Evolutionary conservation across 495 filamentous ascomycete genomes (phyloP), one percentile per base, ranked within the genome.

Genomic region (Penicillium simplicissimum): DNA sequence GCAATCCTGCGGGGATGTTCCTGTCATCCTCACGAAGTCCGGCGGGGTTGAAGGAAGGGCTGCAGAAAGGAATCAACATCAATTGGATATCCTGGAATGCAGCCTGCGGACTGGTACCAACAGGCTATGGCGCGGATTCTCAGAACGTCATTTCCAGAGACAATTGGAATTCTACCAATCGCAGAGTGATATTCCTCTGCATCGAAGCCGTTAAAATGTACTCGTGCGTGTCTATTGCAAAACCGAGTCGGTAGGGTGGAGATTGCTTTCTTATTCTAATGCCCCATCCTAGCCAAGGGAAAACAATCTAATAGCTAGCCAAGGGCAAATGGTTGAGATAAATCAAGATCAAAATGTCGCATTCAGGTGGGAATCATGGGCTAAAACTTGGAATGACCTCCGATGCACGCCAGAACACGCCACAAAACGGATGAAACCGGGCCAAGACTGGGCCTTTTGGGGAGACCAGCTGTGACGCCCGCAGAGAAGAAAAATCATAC

Each of bases 341-440:
- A 23, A 13, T 45, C 17, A 56, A 49, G 57, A 33, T 63, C 55
- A 54, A 33, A 40, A 49, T 59, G 35, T 49, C 65, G 43, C 63
- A 66, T 65, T 69, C 60, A 67, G 59, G 52, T 63, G 63, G 65
- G 67, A 67, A 70, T 71, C 55, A 65, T 67, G 31, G 64, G 62
- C 55, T 57, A 45, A 66, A 63, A 68, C 28, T 66, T 58, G 31
- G 55, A 47, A 68, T 38, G 52, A 58, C 64, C 48, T 56, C 58
- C 60, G 61, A 63, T 66, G 60, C 56, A 68, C 64, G 56, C 66
- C 66, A 52, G 23, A 35, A 57, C 65, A 64, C 63, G 67, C 64
- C 66, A 34, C 64, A 51, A 49, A 59, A 66, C 48, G 36, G 37
- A 53, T 55, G 33, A 59, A 55, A 58, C 17, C 43, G 38, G 36